Evolutionary conservation across 2,329 filamentous ascomycete genomes (phyloP).

Genomic region (Cucurbitaria berberidis): DNA sequence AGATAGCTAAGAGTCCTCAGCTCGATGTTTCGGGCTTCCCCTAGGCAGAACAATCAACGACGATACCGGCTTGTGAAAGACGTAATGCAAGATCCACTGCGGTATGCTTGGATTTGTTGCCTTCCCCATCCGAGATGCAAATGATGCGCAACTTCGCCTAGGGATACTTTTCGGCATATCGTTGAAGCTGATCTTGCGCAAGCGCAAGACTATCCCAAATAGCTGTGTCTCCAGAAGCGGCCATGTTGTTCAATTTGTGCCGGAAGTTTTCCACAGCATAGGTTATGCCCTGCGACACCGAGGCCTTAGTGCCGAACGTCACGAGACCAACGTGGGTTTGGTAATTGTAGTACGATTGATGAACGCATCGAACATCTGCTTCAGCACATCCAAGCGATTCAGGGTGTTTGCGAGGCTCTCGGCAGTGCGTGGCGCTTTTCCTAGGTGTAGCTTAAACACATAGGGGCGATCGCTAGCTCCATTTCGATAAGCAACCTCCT

Average conservation of each 20-base stretch:
- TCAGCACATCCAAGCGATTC: constrained; percentile 42
- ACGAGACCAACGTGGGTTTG: constrained; percentile 47
- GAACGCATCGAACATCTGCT: constrained; percentile 48
- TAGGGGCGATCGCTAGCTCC: constrained; percentile 10
- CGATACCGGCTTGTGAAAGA: constrained; percentile 32
- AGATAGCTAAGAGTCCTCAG: constrained; percentile 40
- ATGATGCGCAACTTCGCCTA: constrained; percentile 47
- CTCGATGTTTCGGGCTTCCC: constrained; percentile 30
- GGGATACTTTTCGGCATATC: constrained; percentile 39
- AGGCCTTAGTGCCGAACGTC: constrained; percentile 37
- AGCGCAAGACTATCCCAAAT: constrained; percentile 48
- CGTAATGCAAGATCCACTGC: constrained; percentile 27
- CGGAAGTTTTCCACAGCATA: constrained; percentile 49
- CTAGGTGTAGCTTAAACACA: constrained; percentile 22
- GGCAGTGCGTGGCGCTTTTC: background rate
- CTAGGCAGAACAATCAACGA: constrained; percentile 47
- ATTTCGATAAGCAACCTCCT: background rate
- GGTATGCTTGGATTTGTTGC: constrained; percentile 39
- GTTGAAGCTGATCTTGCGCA: constrained; percentile 39
- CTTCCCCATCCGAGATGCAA: constrained; percentile 46
- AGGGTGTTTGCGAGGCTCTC: constrained; percentile 6
- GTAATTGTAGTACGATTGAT: constrained; percentile 47
- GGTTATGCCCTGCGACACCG: constrained; percentile 35
- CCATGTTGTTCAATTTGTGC: constrained; percentile 38
- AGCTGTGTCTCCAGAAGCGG: constrained; percentile 41